These are phyloP conservation scores for Warburgia ugandensis DNA, from an alignment of 164 flowering plant genomes.

Conservation along the genomic window DNA sequence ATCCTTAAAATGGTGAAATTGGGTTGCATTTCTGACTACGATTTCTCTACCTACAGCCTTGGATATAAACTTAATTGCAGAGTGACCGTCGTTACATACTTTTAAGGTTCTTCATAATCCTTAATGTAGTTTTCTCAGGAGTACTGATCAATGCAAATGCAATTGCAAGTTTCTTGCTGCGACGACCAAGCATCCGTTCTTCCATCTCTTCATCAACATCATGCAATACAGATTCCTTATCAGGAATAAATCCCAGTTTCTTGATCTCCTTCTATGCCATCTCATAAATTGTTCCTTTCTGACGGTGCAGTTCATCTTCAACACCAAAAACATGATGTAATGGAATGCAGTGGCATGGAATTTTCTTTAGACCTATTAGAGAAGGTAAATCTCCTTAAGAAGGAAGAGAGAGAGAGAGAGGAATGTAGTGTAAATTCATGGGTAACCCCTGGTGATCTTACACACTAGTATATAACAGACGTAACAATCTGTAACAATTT, in stretches of 20 bases:
- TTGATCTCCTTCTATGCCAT: conserved; percentile 59
- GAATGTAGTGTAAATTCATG: too few relatives aligned
- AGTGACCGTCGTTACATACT: conserved; percentile 84
- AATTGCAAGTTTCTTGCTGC: conserved; percentile 89
- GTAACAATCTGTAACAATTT: too few relatives aligned
- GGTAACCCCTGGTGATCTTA: too few relatives aligned
- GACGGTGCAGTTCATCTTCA: conserved; percentile 62
- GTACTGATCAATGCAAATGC: conserved; percentile 76
- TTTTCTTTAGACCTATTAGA: too few relatives aligned
- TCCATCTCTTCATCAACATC: conserved; percentile 78
- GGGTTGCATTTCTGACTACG: conserved; percentile 71
- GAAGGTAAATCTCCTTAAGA: too few relatives aligned
- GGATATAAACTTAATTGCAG: conserved; percentile 74
- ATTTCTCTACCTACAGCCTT: conserved; percentile 69
- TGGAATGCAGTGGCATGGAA: too few relatives aligned
- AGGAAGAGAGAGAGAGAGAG: too few relatives aligned
- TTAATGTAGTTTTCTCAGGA: conserved; percentile 58
- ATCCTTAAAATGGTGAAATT: conserved; percentile 82
- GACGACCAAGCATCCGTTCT: conserved; percentile 62
- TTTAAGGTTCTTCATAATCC: conserved; percentile 89
- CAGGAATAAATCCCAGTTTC: conserved; percentile 74
- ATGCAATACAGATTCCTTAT: conserved; percentile 66
- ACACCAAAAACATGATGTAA: conserved; percentile 80
- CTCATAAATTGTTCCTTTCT: conserved; percentile 49
- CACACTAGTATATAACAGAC: too few relatives aligned